Evolutionary conservation across 192 early-diverging fungal species (phyloP).

Genomic region (Pilaira anomala): DNA sequence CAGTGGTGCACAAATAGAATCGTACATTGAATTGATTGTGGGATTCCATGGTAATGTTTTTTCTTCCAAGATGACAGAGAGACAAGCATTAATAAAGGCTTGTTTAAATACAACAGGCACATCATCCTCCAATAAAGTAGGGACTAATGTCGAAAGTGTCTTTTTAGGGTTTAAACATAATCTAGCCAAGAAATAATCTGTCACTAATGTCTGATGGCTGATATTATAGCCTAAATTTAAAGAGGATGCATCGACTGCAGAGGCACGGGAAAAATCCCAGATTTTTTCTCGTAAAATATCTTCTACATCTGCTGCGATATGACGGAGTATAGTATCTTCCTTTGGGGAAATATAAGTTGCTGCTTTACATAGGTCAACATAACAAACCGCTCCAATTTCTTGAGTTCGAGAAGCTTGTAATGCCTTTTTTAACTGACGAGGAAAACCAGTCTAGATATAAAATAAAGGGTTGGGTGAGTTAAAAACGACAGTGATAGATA

Average conservation of each 20-base stretch:
- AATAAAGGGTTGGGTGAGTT: background rate
- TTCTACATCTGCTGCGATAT: slow-evolving; percentile 67
- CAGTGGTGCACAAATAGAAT: slow-evolving; percentile 54
- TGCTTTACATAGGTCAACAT: slow-evolving; percentile 69
- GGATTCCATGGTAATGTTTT: slow-evolving; percentile 65
- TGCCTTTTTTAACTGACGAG: slow-evolving; percentile 42
- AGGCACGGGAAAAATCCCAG: slow-evolving; percentile 20
- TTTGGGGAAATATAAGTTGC: slow-evolving; percentile 58
- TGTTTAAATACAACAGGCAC: slow-evolving; percentile 72
- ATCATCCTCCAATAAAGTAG: slow-evolving; percentile 62
- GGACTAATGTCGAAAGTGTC: slow-evolving; percentile 62
- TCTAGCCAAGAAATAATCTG: slow-evolving; percentile 64
- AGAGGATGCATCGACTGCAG: background rate
- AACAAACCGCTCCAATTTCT: slow-evolving; percentile 64
- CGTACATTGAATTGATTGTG: slow-evolving; percentile 45
- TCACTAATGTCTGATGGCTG: slow-evolving; percentile 66
- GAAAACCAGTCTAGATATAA: slow-evolving; percentile 1
- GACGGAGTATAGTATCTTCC: slow-evolving; percentile 52
- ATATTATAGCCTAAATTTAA: slow-evolving; percentile 46
- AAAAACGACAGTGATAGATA: background rate
- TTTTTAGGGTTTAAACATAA: slow-evolving; percentile 68
- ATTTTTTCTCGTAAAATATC: slow-evolving; percentile 55
- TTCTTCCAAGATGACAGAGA: slow-evolving; percentile 57
- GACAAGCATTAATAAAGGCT: slow-evolving; percentile 71
- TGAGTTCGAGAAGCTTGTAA: slow-evolving; percentile 48